phyloP scores from a whole-genome alignment of 495 filamentous ascomycete genomes.

The Penicillium dipodomyicola region DNA sequence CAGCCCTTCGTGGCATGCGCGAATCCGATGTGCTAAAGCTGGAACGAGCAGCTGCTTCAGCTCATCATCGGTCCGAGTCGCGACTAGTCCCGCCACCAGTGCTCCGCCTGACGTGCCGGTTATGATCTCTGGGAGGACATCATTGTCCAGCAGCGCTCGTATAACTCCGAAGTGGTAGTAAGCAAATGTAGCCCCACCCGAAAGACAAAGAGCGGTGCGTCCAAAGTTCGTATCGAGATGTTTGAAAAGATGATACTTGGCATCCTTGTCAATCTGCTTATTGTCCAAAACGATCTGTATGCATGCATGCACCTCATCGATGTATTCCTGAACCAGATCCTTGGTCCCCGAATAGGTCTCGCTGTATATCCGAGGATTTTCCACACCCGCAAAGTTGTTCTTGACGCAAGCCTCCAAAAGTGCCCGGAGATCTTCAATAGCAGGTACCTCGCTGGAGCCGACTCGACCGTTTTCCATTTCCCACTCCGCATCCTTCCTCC shows the following conservation, averaged over 20 bases:
- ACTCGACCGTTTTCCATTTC: slow-evolving; percentile 26
- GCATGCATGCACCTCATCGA: slow-evolving; percentile 68
- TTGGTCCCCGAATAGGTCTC: slow-evolving; percentile 98
- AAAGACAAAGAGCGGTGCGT: slow-evolving; percentile 86
- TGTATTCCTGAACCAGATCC: slow-evolving; percentile 79
- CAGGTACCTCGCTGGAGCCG: slow-evolving; percentile 37
- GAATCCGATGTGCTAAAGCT: slow-evolving; percentile 78
- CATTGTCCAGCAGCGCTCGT: slow-evolving; percentile 84
- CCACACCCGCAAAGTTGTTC: slow-evolving; percentile 94
- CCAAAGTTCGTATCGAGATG: slow-evolving; percentile 88
- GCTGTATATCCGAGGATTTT: slow-evolving; percentile 89
- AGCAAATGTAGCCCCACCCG: slow-evolving; percentile 91
- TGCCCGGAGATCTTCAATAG: slow-evolving; percentile 68
- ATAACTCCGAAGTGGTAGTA: slow-evolving; percentile 97
- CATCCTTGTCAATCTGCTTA: slow-evolving; percentile 60
- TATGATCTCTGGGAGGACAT: slow-evolving; percentile 85
- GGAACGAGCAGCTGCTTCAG: slow-evolving; percentile 81
- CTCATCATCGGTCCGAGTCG: slow-evolving; percentile 88
- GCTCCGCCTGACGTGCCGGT: slow-evolving; percentile 95
- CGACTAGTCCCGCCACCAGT: slow-evolving; percentile 81
- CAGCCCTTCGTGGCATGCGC: slow-evolving; percentile 76
- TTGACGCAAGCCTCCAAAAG: slow-evolving; percentile 90
- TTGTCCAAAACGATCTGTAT: slow-evolving; percentile 66
- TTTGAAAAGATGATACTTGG: slow-evolving; percentile 83
- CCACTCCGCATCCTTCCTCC: slow-evolving; percentile 56